Evolutionary conservation across 208 protist species (phyloP), one percentile per base, ranked within the genome.

Genomic region (Angomonas deanei): DNA sequence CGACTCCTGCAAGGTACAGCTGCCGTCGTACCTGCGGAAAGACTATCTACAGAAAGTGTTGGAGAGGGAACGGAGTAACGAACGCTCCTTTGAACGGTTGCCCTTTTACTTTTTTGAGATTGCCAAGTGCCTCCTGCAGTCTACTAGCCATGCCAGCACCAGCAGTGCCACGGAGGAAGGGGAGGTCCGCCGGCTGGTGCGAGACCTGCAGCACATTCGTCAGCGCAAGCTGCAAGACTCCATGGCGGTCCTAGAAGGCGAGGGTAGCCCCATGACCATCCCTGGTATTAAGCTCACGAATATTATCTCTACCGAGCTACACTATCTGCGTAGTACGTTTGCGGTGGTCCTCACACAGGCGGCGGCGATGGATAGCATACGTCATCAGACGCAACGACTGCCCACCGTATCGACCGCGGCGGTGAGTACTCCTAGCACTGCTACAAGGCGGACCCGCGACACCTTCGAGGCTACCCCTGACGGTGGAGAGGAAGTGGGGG

Each of bases 101-200:
- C 89, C 86, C 6, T 96, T 93, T 52, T 91, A 91, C 70, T 96
- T 96, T 64, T 96, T 88, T 61, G 89, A 96, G 55, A 63, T 92
- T 6, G 84, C 82, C 0, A 91, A 93, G 64, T 52, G 70, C 15
- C 47, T 87, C 31, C 76, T 65, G 50, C 67, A 78, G 56, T 55
- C 62, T 30, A 33, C 17, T 1, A 57, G 66, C 30, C 48, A 65
- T 61, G 50, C 47, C 56, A 19, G 24, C 61, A 67, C n/a, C 72
- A 70, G 26, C 67, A 61, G 26, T 77, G 84, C 46, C 75, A 86
- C 53, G 66, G 91, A 17, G 82, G 77, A 78, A 0, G 76, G 78
- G 2, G 82, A 94, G 62, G 84, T 91, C 13, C 54, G 90, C 33
- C 89, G 89, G 2, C 74, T 93, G 10, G 82, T 92, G 10, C 68